Evolutionary conservation across 129 eudicot species (phyloP).

Genomic region (Logfia minima): DNA sequence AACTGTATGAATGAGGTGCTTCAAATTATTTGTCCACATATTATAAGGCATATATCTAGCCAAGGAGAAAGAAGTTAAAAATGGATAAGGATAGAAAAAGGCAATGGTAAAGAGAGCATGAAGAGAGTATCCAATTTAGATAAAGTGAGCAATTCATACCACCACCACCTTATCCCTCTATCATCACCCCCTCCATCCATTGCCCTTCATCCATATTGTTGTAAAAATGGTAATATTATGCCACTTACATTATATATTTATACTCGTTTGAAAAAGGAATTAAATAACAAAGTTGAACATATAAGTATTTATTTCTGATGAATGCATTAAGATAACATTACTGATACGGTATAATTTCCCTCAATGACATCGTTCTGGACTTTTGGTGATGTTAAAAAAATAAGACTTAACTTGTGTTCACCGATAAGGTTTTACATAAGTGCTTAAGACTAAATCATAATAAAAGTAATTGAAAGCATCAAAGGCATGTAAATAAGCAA

Average conservation of each 20-base stretch:
- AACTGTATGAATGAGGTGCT: conserved; percentile 32
- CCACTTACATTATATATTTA: not conserved
- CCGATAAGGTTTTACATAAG: not conserved
- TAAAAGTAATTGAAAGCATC: conserved; percentile 1
- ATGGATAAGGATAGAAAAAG: conserved; percentile 36
- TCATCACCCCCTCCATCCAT: conserved; percentile 33
- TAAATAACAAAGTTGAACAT: not conserved
- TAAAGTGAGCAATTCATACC: conserved; percentile 43
- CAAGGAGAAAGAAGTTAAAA: conserved; percentile 22
- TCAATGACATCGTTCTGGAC: not conserved
- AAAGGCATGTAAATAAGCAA: not conserved
- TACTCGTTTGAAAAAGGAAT: not conserved
- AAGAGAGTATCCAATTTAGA: conserved; percentile 34
- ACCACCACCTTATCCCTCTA: conserved; percentile 43
- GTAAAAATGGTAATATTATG: not conserved
- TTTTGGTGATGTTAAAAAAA: not conserved
- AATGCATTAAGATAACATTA: too few relatives aligned
- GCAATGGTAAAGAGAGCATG: conserved; percentile 34
- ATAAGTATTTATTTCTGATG: too few relatives aligned
- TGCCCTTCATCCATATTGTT: conserved; percentile 18
- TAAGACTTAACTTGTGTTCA: not conserved
- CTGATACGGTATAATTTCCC: not conserved
- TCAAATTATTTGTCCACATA: conserved; percentile 33
- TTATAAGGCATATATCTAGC: conserved; percentile 6
- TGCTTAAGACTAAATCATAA: not conserved